Evolutionary conservation across 768 basidiomycete genomes (phyloP), one percentile per base, ranked within the genome.

Genomic region (Mycena haematopus): DNA sequence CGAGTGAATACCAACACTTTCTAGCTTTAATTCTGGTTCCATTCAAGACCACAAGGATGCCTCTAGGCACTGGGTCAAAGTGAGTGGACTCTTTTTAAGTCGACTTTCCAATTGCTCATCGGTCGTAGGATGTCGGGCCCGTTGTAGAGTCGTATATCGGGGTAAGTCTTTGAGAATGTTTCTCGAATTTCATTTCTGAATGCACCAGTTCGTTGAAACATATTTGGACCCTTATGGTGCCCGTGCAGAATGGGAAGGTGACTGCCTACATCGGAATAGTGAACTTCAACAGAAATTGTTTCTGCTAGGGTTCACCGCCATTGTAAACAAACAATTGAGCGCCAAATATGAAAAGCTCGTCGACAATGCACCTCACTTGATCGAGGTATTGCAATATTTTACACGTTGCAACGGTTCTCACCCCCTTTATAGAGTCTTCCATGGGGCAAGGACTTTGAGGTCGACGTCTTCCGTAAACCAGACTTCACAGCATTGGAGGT

Each of bases 171-270:
- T 22, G 33, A 63, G 47, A 10, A 11, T 19, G 44, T 49, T 54
- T 21, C 27, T 4, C 17, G 1, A n/a, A 44, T n/a, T 53, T 42
- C 44, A 22, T 29, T 53, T 24, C 45, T 42, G 33, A 51, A 14
- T 54, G 40, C 40, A 24, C 11, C 54, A 83, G 75, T 93, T 92
- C 73, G 82, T 93, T 42, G 91, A 93, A 80, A 93, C 89, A 1
- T 92, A 92, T 63, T 89, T 94, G 19, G 94, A 95, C 71, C 94
- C 94, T 8, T 94, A 92, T 62, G 94, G 93, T 36, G 89, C 85
- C n/a, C 86, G 94, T 53, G 94, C 94, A 0, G 94, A 95, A 73
- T 95, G 93, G 93, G 93, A 95, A 84, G 93, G 92, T 86, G 58
- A 36, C 9, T 36, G 13, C 36, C 68, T 57, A 45, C 27, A 45